Conservation (phyloP, 257 asterid genomes). For the Solanum verrucosum region DNA sequence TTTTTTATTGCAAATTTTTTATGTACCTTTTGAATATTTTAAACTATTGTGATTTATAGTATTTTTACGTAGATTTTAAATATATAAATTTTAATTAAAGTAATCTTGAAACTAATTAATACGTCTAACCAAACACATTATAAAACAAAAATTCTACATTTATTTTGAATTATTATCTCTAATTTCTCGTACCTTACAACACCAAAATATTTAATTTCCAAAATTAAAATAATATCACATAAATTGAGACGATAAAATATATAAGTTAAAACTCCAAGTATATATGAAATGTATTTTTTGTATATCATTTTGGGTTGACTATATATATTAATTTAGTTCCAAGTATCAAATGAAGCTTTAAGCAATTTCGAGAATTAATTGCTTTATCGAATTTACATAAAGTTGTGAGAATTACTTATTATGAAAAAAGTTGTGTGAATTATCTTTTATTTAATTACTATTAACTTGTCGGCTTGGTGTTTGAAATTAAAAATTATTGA, state of each 20-base stretch:
- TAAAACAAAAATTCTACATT: no score
- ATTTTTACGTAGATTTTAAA: background rate
- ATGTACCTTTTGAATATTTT: background rate
- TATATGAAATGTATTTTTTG: background rate
- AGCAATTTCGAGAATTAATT: no score
- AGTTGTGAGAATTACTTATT: background rate
- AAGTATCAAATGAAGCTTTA: background rate
- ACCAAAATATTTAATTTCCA: no score
- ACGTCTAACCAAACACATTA: rapidly evolving
- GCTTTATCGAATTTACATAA: background rate
- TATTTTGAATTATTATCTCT: no score
- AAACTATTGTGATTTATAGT: background rate
- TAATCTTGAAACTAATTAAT: no score
- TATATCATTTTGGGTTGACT: background rate
- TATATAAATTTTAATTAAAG: background rate
- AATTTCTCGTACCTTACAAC: no score
- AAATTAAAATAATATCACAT: background rate
- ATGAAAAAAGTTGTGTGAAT: background rate
- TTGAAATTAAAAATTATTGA: no score
- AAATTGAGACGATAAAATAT: no score
- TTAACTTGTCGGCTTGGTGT: background rate
- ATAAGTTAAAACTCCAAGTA: background rate
- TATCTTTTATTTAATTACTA: no score
- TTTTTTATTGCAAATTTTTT: background rate
- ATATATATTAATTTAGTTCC: background rate